Evolutionary conservation across 2,329 filamentous ascomycete genomes (phyloP), one percentile per base, ranked within the genome.

Genomic region (Plectosphaerella sp.): DNA sequence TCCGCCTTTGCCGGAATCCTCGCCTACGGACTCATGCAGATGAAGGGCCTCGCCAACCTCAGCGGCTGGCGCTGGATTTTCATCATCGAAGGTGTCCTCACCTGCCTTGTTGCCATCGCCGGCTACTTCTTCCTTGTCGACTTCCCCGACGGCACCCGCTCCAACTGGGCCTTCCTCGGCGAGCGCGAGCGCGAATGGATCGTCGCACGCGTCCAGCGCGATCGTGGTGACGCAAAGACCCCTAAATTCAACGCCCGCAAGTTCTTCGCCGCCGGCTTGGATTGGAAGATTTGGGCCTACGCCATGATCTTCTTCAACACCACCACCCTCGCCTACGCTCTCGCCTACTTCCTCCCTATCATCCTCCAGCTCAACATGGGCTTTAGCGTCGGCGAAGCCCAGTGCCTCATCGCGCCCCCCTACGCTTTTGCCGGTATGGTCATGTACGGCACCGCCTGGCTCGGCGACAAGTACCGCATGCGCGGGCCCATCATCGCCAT

Each of bases 331-430:
- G 79, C 79, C 1, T 94, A 94, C 64, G 83, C 88, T 0, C 79
- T 94, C 9, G 86, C 88, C 2, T 93, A 88, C 67, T 93, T 92
- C 63, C 70, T 92, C 4, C 89, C 89, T 7, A 82, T 92, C 61
- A 89, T 94, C 59, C 80, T 95, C 14, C 68, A 73, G 48, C 60
- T 60, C 36, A 78, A 73, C 65, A 80, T 92, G 74, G 79, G 81
- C 14, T 92, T 89, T 72, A 73, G 68, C 46, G 73, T 86, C 5
- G 84, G 76, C 8, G 73, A 73, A 47, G 74, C 87, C 0, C 87
- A 91, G 67, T 89, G 87, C 63, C 80, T 92, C 5, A 77, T 86
- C 4, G 87, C 89, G 0, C 87, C 86, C 0, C 86, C 86, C 0
- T 89, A 86, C 62, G 79, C 71, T 24, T 80, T 88, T 54, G 82